These are phyloP conservation scores for Casaregolazyma suthepensis DNA, from an alignment of 1,139 yeast species.

Conservation along the genomic window DNA sequence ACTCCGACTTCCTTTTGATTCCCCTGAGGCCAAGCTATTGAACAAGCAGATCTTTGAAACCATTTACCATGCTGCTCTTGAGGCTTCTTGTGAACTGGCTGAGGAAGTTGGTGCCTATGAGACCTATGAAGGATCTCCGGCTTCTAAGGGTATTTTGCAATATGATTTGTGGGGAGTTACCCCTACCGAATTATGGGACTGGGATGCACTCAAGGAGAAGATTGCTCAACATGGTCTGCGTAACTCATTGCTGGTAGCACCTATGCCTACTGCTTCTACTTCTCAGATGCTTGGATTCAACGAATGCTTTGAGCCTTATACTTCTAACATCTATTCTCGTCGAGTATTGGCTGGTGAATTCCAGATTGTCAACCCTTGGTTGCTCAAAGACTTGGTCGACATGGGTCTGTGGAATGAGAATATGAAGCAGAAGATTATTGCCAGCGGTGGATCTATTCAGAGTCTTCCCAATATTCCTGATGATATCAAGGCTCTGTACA, in stretches of 20 bases:
- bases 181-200: conserved; percentile 67
- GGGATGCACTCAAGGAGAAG: conserved; percentile 53
- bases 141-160: conserved; percentile 71
- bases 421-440: conserved; percentile 62
- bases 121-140: conserved; percentile 72
- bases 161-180: conserved; percentile 75
- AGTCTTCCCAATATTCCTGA: conserved; percentile 58
- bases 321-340: conserved; percentile 71
- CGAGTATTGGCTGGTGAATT: conserved; percentile 76
- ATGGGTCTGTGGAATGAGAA: conserved; percentile 64
- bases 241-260: conserved; percentile 69
- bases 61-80: conserved; percentile 80
- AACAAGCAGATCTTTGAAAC: conserved; percentile 84
- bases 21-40: conserved; percentile 60
- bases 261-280: conserved; percentile 88
- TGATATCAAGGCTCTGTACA: conserved; percentile 60
- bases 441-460: conserved; percentile 75
- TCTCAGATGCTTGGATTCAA: conserved; percentile 74
- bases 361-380: conserved; percentile 68
- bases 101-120: conserved; percentile 58
- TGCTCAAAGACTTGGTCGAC: conserved; percentile 62
- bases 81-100: conserved; percentile 74
- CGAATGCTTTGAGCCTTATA: conserved; percentile 76
- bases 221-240: conserved; percentile 54
- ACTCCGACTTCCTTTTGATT: conserved; percentile 74